Evolutionary conservation across 2,329 filamentous ascomycete genomes (phyloP).

Genomic region (Claviceps sp.): DNA sequence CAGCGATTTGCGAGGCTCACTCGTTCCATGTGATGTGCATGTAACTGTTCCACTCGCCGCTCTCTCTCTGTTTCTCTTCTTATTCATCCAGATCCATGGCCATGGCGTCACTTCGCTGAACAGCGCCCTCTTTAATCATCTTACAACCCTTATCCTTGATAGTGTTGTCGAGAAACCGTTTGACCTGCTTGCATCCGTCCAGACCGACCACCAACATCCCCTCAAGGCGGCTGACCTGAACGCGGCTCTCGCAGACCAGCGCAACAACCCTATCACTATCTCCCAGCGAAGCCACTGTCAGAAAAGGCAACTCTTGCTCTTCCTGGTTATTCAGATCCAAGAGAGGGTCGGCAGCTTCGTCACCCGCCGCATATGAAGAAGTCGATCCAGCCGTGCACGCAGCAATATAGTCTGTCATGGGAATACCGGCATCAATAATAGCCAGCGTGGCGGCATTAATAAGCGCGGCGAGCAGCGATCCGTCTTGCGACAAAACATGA

Average conservation of each 20-base stretch:
- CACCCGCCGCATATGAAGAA: conserved; percentile 48
- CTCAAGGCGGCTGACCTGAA: conserved; percentile 72
- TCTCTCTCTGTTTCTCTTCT: neutral
- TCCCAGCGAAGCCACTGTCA: conserved; percentile 75
- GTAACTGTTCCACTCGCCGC: neutral
- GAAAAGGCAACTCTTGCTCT: conserved; percentile 75
- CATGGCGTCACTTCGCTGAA: conserved; percentile 34
- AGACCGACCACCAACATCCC: conserved; percentile 87
- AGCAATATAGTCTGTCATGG: conserved; percentile 83
- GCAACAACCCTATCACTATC: conserved; percentile 63
- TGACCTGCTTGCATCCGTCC: conserved; percentile 80
- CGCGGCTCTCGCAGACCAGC: conserved; percentile 73
- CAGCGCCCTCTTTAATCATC: conserved; percentile 44
- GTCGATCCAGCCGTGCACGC: conserved; percentile 80
- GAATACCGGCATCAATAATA: conserved; percentile 85
- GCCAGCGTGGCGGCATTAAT: conserved; percentile 87
- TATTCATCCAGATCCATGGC: conserved; percentile 35
- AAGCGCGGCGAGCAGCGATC: conserved; percentile 75
- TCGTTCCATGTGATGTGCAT: neutral
- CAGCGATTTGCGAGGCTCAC: neutral
- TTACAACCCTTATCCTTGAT: conserved; percentile 57
- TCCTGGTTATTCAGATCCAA: conserved; percentile 69
- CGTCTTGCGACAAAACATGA: conserved; percentile 81
- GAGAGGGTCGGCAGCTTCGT: conserved; percentile 61
- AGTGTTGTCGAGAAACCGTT: conserved; percentile 66